These are phyloP conservation scores for Mortierella hygrophila DNA, from an alignment of 192 early-diverging fungal genomes.

Conservation along the genomic window DNA sequence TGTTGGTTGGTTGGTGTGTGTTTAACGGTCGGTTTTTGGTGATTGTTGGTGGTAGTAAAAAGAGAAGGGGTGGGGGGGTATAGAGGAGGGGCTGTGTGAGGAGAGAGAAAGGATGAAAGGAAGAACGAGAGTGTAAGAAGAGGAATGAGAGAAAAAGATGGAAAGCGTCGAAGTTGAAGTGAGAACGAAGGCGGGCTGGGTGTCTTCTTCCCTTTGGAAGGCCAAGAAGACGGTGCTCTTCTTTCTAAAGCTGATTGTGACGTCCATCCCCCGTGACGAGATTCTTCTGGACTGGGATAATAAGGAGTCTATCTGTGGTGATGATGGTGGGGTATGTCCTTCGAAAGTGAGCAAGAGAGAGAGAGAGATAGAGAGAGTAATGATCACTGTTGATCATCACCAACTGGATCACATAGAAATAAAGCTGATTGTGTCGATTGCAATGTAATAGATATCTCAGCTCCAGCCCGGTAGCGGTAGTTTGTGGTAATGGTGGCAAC, in stretches of 20 bases:
- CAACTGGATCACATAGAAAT: neutral
- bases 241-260: neutral
- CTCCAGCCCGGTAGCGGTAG: too few species aligned
- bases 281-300: neutral
- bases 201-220: too few species aligned
- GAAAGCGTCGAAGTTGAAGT: neutral
- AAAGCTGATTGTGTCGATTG: neutral
- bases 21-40: neutral
- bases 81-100: neutral
- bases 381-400: neutral
- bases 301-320: neutral
- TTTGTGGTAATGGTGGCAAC: too few species aligned
- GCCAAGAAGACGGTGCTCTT: too few species aligned
- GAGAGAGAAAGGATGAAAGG: too few species aligned
- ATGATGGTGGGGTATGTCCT: too few species aligned
- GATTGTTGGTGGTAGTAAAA: neutral
- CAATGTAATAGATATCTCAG: neutral
- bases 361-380: too few species aligned
- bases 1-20: neutral
- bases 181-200: neutral
- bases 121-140: too few species aligned
- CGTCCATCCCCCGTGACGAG: constrained; percentile 3
- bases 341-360: too few species aligned
- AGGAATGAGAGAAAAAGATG: neutral
- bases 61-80: neutral